Conservation (phyloP, 2,329 filamentous ascomycete species). For the Eutypella sp. region DNA sequence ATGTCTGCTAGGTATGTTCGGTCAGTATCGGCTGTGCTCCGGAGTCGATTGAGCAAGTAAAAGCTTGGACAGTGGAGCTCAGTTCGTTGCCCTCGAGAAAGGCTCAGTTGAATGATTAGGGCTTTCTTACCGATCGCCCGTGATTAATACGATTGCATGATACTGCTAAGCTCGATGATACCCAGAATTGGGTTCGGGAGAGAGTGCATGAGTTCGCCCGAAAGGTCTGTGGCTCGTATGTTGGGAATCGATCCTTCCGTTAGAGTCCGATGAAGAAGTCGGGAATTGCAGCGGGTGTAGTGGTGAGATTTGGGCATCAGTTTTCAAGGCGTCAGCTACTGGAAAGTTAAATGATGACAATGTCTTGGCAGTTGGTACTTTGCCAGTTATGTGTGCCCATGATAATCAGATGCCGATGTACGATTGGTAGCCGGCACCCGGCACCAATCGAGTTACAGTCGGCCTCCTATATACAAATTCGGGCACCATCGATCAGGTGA, state of each 20-base stretch:
- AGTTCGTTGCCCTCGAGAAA: conserved; percentile 53
- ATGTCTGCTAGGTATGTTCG: conserved; percentile 22
- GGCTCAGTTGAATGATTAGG: too few relatives aligned
- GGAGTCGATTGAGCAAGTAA: conserved; percentile 19
- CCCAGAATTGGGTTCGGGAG: not conserved
- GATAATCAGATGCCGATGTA: not conserved
- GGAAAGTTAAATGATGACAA: not conserved
- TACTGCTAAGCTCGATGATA: not conserved
- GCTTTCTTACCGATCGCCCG: conserved; percentile 54
- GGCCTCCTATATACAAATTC: too few relatives aligned
- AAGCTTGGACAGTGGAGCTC: conserved; percentile 28
- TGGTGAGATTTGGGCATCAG: not conserved
- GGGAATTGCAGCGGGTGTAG: not conserved
- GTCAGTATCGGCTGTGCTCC: conserved; percentile 22
- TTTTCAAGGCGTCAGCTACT: not conserved
- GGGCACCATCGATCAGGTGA: not conserved
- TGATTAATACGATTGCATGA: conserved; percentile 45
- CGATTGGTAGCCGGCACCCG: not conserved
- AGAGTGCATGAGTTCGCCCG: not conserved
- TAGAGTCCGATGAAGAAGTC: not conserved
- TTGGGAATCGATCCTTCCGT: not conserved
- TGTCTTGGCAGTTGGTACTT: not conserved
- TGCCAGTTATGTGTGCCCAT: not conserved
- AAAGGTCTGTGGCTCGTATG: not conserved
- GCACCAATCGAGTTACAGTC: not conserved